Percentiles rank a stretch among this genome's conserved stretches.
phyloP scores from a whole-genome alignment of 495 filamentous ascomycete species.

The Penicillium lagena region DNA sequence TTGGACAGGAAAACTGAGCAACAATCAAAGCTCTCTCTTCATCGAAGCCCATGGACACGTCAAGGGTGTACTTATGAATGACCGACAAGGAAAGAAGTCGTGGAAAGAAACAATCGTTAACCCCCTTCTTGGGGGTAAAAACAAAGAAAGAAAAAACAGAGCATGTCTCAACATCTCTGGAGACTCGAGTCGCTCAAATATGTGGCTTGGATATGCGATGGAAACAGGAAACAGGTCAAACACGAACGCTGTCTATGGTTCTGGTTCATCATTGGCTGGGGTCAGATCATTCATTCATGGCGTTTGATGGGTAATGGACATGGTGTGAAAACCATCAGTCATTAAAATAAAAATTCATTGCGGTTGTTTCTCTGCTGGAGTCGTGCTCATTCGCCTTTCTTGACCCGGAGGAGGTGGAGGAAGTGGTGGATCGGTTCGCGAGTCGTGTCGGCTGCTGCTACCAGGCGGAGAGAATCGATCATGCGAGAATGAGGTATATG shows the following conservation, averaged over 20 bases:
- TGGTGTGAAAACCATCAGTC: neutral
- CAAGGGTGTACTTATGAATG: constrained; percentile 1
- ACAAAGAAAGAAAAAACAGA: neutral
- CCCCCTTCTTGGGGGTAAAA: neutral
- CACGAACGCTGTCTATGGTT: constrained; percentile 21
- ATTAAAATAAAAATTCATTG: constrained; percentile 3
- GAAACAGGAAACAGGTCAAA: constrained; percentile 14
- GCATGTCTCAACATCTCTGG: neutral
- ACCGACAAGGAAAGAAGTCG: neutral
- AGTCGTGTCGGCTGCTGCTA: constrained; percentile 16
- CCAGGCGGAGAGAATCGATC: constrained; percentile 26
- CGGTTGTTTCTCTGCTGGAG: constrained; percentile 14
- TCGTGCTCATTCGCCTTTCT: constrained; percentile 8
- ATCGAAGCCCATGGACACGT: constrained; percentile 16
- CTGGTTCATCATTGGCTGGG: constrained; percentile 15
- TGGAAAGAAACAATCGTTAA: neutral
- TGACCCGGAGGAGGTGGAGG: constrained; percentile 7
- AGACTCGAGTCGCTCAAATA: neutral
- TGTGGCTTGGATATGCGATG: neutral
- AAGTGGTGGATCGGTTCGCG: constrained; percentile 4
- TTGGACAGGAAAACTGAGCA: neutral
- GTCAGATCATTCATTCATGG: constrained; percentile 18
- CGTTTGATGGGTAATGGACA: neutral
- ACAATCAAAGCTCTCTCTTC: constrained; percentile 11
- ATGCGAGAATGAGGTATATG: constrained; percentile 10